Evolutionary conservation across 192 early-diverging fungal genomes (phyloP), one percentile per base, ranked within the genome.

Genomic region (Piromyces finnis): DNA sequence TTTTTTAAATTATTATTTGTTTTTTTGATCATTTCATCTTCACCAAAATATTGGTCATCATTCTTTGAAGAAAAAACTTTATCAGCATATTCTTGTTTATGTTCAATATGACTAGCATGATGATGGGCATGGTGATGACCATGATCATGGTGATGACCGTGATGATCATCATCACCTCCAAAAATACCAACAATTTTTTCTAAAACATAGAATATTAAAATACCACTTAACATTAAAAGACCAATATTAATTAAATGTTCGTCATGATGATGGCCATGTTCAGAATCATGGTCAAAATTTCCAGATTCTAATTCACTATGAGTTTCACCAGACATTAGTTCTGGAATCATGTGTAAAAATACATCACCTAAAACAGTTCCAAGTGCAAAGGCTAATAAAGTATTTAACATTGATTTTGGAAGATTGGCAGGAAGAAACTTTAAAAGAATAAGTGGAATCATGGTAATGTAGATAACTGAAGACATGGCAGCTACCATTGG

Each of bases 301-400:
- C 80, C 84, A 29, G 85, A 77, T 27, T 80, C 80, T 78, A 30
- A 28, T 81, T 79, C 27, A 80, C 59, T 78, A 82, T 82, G 79
- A 89, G 18, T 2, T 16, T 32, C 3, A 59, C 81, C 0, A 28
- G 81, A 77, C 81, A 95, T 93, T 37, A 92, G 88, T 82, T 94
- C 92, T 59, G 94, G 94, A 59, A 95, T 81, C 77, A 95, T 83
- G 81, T 95, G 94, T 82, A 95, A 83, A 81, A 95, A 93, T 16
- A 95, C 94, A 82, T 95, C 94, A 18, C 94, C 94, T 32, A 95
- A 81, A 29, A 95, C 84, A 15, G 93, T 93, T 82, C 94, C 94
- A n/a, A 94, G 92, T 0, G 94, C 94, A 87, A 95, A 94, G 0
- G 77, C 92, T 90, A 29, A 95, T 94, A 81, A 95, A 11, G 51